Evolutionary conservation across 2,329 filamentous ascomycete species (phyloP).

Genomic region (Thermochaetoides dissita): DNA sequence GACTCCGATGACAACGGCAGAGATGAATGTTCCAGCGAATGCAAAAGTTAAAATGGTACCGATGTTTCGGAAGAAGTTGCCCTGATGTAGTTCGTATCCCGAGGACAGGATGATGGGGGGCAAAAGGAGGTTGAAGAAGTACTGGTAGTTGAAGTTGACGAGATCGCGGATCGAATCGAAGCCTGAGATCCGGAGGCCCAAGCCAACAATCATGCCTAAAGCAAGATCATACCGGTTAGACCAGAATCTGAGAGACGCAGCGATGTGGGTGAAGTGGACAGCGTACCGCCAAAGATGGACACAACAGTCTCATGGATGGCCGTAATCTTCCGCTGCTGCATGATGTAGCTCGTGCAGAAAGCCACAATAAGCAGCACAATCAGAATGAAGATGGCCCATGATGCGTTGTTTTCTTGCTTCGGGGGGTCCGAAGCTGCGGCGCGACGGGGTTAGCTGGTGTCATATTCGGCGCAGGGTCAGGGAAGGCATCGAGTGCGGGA

Average conservation of each 20-base stretch:
- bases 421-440: conserved; percentile 55
- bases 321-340: conserved; percentile 93
- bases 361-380: conserved; percentile 88
- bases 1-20: conserved; percentile 80
- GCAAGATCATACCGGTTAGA: conserved; percentile 2
- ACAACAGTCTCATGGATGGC: conserved; percentile 96
- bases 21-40: conserved; percentile 93
- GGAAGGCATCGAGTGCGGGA: neutral
- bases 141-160: conserved; percentile 96
- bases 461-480: neutral
- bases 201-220: conserved; percentile 82
- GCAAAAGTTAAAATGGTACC: conserved; percentile 95
- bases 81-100: conserved; percentile 93
- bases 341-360: conserved; percentile 91
- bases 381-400: conserved; percentile 94
- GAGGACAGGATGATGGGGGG: conserved; percentile 95
- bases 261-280: conserved; percentile 1
- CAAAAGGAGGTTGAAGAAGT: conserved; percentile 98
- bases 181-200: conserved; percentile 70
- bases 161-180: conserved; percentile 75
- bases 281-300: conserved; percentile 83
- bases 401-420: conserved; percentile 86
- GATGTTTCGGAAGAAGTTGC: conserved; percentile 98
- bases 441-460: conserved; percentile 6
- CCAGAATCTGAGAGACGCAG: neutral